Conservation (phyloP, 257 asterid genomes). For the Lycium barbarum region DNA sequence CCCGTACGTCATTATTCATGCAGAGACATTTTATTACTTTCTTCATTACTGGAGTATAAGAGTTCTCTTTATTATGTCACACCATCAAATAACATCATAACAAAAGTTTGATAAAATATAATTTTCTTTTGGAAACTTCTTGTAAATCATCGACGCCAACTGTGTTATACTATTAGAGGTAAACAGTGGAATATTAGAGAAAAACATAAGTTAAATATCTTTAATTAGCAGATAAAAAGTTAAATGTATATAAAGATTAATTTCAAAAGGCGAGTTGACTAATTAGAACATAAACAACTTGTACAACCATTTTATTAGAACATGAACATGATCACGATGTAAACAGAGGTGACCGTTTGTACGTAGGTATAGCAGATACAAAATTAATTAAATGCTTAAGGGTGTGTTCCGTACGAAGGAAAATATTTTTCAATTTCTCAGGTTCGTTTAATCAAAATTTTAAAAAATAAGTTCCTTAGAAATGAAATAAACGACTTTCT, state of each 20-base stretch:
- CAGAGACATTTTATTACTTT: neutral
- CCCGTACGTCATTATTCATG: neutral
- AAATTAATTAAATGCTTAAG: neutral
- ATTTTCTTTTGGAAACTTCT: neutral
- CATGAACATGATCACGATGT: neutral
- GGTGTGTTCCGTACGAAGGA: too few species aligned
- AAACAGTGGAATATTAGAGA: neutral
- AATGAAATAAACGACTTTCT: too few species aligned
- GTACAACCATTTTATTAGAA: neutral
- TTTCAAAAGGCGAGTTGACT: too few species aligned
- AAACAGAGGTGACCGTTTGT: neutral
- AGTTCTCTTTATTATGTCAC: neutral
- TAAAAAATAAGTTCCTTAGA: too few species aligned
- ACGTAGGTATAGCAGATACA: neutral
- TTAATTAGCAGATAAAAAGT: neutral
- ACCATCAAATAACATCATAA: neutral
- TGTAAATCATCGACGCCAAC: too few species aligned
- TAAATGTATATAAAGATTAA: too few species aligned
- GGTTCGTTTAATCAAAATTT: too few species aligned
- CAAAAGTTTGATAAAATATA: neutral
- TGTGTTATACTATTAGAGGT: neutral
- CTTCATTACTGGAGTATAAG: neutral
- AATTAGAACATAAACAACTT: neutral
- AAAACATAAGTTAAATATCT: neutral
- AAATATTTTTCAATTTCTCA: too few species aligned